Conservation (phyloP, 2,329 filamentous ascomycete genomes). For the Pseudogymnoascus sp. region DNA sequence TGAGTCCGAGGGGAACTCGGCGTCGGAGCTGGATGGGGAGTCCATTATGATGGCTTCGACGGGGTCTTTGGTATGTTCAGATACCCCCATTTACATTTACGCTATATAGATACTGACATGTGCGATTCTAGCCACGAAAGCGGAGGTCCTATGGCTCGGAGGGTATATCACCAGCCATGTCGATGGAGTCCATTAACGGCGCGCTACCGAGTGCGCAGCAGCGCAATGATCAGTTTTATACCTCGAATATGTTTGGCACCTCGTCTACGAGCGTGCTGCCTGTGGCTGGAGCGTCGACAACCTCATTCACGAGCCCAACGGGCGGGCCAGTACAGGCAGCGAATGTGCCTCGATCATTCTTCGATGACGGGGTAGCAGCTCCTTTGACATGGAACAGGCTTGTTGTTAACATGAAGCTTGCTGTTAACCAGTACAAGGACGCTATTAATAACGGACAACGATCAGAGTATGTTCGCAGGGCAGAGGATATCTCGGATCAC, state of each 20-base stretch:
- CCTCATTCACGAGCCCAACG: conserved; percentile 49
- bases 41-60: conserved; percentile 61
- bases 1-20: conserved; percentile 75
- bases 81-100: conserved; percentile 11
- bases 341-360: conserved; percentile 71
- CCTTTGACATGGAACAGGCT: conserved; percentile 83
- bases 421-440: conserved; percentile 82
- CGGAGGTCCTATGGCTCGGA: conserved; percentile 53
- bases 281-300: conserved; percentile 30
- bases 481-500: conserved; percentile 98
- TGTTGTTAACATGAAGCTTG: conserved; percentile 84
- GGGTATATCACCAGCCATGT: conserved; percentile 75
- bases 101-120: conserved; percentile 12
- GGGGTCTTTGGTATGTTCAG: conserved; percentile 55
- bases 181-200: conserved; percentile 81
- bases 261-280: conserved; percentile 38
- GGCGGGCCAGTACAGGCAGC: conserved; percentile 31
- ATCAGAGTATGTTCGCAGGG: conserved; percentile 83
- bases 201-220: conserved; percentile 51
- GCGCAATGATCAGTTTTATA: conserved; percentile 48
- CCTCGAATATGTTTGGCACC: conserved; percentile 44
- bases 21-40: conserved; percentile 75
- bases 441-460: conserved; percentile 77
- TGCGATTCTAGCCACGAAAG: conserved; percentile 42
- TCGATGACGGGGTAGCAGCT: conserved; percentile 75